Evolutionary conservation across 352 stramenopile species (phyloP).

Genomic region (Plasmopara muralis): DNA sequence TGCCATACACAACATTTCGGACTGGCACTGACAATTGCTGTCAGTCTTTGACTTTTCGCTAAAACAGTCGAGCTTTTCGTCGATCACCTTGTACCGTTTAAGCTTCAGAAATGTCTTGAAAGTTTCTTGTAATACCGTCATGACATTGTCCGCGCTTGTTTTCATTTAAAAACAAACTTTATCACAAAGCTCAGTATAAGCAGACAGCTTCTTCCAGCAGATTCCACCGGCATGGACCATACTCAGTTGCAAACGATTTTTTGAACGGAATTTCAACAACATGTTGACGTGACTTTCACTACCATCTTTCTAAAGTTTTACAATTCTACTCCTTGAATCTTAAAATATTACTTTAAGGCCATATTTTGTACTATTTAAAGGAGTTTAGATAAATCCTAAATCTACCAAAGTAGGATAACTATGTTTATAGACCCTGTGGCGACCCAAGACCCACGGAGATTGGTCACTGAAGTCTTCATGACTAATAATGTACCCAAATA

Average conservation of each 20-base stretch:
- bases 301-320: too few relatives aligned
- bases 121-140: slow-evolving; percentile 20
- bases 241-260: slow-evolving; percentile 37
- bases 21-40: slow-evolving; percentile 29
- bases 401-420: too few relatives aligned
- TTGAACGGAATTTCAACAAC: too few relatives aligned
- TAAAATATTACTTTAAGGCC: too few relatives aligned
- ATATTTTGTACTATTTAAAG: too few relatives aligned
- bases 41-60: slow-evolving; percentile 48
- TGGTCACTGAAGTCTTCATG: too few relatives aligned
- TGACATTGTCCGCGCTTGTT: slow-evolving; percentile 8
- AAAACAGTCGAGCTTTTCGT: slow-evolving; percentile 56
- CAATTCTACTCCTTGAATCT: too few relatives aligned
- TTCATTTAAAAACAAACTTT: slow-evolving; percentile 31
- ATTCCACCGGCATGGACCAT: slow-evolving; percentile 48
- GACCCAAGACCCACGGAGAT: too few relatives aligned
- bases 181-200: slow-evolving; percentile 38
- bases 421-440: too few relatives aligned
- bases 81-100: slow-evolving; percentile 63
- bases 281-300: too few relatives aligned
- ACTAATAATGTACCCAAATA: too few relatives aligned
- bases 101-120: slow-evolving; percentile 44
- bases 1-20: slow-evolving; percentile 7
- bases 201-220: slow-evolving; percentile 36
- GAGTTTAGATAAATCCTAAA: too few relatives aligned